A percentile compares a stretch with the other conserved stretches of the same genome.
Conservation (phyloP, 805 yeast species). For the Yarrowia sp. region DNA sequence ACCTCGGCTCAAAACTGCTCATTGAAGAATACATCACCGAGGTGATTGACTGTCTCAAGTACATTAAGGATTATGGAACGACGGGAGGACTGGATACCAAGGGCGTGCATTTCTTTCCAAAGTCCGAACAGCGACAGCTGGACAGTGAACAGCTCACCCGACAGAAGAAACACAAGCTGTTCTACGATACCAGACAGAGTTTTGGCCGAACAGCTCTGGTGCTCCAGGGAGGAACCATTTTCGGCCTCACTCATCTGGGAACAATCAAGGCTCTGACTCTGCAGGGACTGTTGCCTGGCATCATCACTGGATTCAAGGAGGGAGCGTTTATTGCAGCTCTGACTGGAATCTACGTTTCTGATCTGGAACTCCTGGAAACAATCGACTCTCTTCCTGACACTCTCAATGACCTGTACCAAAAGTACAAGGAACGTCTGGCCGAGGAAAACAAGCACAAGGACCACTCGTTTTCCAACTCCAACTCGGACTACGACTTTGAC, state of each 20-base stretch:
- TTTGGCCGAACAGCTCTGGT: constrained; percentile 90
- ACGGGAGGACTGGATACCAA: constrained; percentile 20
- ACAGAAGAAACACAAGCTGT: constrained; percentile 73
- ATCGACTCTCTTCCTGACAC: constrained; percentile 47
- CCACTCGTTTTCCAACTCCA: constrained; percentile 53
- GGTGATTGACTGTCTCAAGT: constrained; percentile 71
- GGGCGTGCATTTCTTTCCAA: constrained; percentile 34
- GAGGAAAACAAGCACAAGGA: constrained; percentile 36
- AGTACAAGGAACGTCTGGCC: constrained; percentile 18
- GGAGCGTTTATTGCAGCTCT: constrained; percentile 93
- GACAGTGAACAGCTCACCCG: constrained; percentile 42
- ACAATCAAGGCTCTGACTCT: constrained; percentile 83
- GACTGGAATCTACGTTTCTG: constrained; percentile 70
- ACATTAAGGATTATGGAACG: constrained; percentile 55
- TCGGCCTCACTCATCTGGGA: constrained; percentile 93
- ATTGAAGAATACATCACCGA: constrained; percentile 87
- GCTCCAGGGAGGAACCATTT: constrained; percentile 92
- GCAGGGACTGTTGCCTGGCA: constrained; percentile 78
- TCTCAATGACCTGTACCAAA: constrained; percentile 8
- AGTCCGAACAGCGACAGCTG: constrained; percentile 46
- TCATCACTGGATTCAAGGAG: constrained; percentile 89
- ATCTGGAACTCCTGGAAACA: constrained; percentile 62
- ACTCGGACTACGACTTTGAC: constrained; percentile 41
- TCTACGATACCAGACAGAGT: constrained; percentile 84
- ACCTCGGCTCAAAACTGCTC: constrained; percentile 84